phyloP scores from a whole-genome alignment of 108 stramenopile species.

The Skeletonema costatum region DNA sequence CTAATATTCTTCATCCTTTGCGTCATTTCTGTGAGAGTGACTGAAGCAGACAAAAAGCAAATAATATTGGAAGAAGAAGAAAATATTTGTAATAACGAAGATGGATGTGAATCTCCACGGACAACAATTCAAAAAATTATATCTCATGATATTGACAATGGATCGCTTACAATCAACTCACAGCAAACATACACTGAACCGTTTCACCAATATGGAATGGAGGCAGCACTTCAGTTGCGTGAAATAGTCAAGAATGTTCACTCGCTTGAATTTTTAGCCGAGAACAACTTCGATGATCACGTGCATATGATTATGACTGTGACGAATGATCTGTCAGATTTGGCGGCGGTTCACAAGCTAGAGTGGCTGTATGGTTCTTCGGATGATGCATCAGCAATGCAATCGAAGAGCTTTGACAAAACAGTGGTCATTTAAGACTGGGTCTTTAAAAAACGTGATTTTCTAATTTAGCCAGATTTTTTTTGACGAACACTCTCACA shows the following conservation, averaged over 20 bases:
- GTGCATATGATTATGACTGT: background rate
- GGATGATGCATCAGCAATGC: background rate
- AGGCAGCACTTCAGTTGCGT: background rate
- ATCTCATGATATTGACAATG: background rate
- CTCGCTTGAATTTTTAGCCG: background rate
- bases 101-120: background rate
- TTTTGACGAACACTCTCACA: too few relatives aligned
- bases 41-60: background rate
- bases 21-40: background rate
- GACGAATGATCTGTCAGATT: background rate
- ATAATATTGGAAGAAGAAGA: background rate
- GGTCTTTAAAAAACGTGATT: too few relatives aligned
- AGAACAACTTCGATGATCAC: background rate
- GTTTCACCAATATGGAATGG: background rate
- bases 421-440: too few relatives aligned
- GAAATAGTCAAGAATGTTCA: background rate
- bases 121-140: background rate
- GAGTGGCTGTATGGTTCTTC: background rate
- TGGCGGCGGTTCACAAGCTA: background rate
- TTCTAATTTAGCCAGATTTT: too few relatives aligned
- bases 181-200: background rate
- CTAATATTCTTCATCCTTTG: background rate
- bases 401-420: background rate
- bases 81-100: background rate
- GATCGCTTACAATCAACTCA: background rate